These are phyloP conservation scores for Mycena galopus DNA, from an alignment of 768 basidiomycete genomes.

Conservation along the genomic window DNA sequence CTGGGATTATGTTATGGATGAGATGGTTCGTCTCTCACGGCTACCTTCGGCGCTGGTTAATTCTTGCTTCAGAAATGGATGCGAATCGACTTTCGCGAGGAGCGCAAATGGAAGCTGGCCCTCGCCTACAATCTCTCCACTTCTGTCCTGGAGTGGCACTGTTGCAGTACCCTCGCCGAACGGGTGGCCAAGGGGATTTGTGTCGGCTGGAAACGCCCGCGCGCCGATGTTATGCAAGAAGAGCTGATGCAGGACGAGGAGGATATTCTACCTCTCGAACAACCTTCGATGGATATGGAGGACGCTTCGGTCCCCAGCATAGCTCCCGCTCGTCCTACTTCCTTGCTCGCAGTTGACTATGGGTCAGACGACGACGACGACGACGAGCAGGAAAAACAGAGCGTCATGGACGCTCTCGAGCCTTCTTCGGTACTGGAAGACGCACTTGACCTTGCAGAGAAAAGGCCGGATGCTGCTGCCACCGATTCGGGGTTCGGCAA, in stretches of 20 bases:
- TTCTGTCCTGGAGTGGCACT: conserved; percentile 91
- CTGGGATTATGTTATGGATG: conserved; percentile 96
- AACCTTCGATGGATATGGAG: conserved; percentile 44
- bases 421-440: conserved; percentile 68
- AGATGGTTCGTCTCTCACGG: conserved; percentile 76
- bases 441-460: conserved; percentile 62
- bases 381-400: conserved; percentile 64
- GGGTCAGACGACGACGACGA: conserved; percentile 78
- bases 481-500: conserved; percentile 36
- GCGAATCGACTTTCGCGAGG: conserved; percentile 94
- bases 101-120: conserved; percentile 91
- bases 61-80: conserved; percentile 86
- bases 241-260: conserved; percentile 40
- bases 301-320: conserved; percentile 18
- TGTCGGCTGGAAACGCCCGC: conserved; percentile 71
- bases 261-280: conserved; percentile 26
- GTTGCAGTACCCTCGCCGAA: conserved; percentile 72
- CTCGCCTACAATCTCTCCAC: conserved; percentile 86
- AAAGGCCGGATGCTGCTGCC: conserved; percentile 44
- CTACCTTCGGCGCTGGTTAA: background rate
- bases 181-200: conserved; percentile 76
- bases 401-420: conserved; percentile 72
- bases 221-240: conserved; percentile 54
- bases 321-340: conserved; percentile 38
- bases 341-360: conserved; percentile 63